phyloP scores from a whole-genome alignment of 2,329 filamentous ascomycete species.

The Alternaria infectoria region DNA sequence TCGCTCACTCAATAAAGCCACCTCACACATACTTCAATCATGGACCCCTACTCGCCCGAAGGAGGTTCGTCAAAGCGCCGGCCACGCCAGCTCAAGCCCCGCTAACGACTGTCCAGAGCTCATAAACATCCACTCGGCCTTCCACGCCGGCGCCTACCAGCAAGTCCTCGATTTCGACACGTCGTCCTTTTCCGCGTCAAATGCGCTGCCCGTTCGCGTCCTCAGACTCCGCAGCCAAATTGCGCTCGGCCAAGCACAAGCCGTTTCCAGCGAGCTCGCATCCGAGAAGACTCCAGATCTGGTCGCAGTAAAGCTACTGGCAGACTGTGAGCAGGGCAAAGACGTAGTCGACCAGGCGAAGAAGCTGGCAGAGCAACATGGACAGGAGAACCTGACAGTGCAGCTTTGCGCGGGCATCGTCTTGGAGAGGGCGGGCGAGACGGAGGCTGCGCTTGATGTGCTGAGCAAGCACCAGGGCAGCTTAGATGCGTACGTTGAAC shows the following conservation, averaged over 20 bases:
- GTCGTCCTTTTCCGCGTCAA: slow-evolving; percentile 77
- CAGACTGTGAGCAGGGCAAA: slow-evolving; percentile 61
- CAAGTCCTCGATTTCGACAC: slow-evolving; percentile 86
- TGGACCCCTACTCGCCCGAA: slow-evolving; percentile 68
- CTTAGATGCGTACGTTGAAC: slow-evolving; percentile 67
- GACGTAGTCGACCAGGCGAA: slow-evolving; percentile 65
- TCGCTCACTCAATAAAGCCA: neutral
- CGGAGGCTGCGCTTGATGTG: slow-evolving; percentile 83
- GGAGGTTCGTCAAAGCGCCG: slow-evolving; percentile 56
- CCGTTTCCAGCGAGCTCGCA: slow-evolving; percentile 72
- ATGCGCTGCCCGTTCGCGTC: slow-evolving; percentile 76
- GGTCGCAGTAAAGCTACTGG: slow-evolving; percentile 76
- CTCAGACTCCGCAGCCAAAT: slow-evolving; percentile 83
- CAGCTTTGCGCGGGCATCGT: slow-evolving; percentile 84
- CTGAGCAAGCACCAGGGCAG: slow-evolving; percentile 85
- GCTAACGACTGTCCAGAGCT: slow-evolving; percentile 58
- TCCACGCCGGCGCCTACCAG: slow-evolving; percentile 81
- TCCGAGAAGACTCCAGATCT: slow-evolving; percentile 72
- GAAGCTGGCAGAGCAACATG: slow-evolving; percentile 69
- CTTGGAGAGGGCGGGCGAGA: slow-evolving; percentile 77
- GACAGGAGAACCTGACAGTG: slow-evolving; percentile 75
- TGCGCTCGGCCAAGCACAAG: slow-evolving; percentile 77
- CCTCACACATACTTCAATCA: slow-evolving; percentile 17
- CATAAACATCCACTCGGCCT: slow-evolving; percentile 70
- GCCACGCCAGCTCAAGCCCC: neutral